These are phyloP conservation scores for Gryganskiella cystojenkinii DNA, from an alignment of 192 early-diverging fungal genomes.

Conservation along the genomic window DNA sequence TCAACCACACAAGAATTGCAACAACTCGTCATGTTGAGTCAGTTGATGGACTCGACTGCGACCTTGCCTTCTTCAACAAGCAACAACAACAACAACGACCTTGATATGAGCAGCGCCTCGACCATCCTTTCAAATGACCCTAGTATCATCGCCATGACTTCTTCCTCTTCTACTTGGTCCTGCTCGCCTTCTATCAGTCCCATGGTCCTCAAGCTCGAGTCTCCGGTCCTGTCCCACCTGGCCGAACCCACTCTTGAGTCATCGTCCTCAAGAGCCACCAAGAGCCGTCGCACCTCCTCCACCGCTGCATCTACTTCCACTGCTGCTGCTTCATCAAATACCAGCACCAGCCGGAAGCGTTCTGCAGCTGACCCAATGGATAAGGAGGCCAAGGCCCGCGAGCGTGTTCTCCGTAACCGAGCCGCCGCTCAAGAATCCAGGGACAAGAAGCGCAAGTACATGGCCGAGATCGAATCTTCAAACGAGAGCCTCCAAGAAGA, in stretches of 20 bases:
- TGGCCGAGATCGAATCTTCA: conserved; percentile 64
- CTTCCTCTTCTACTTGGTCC: conserved; percentile 13
- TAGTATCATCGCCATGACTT: conserved; percentile 37
- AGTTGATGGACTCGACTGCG: conserved; percentile 20
- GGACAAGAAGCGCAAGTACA: conserved; percentile 77
- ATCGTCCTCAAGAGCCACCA: neutral
- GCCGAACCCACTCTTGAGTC: conserved; percentile 1
- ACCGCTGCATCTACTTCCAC: neutral
- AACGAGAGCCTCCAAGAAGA: conserved; percentile 63
- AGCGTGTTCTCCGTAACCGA: conserved; percentile 74
- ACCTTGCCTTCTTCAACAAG: neutral
- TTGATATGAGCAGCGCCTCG: neutral
- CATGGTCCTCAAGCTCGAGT: conserved; percentile 47
- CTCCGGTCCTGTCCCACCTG: conserved; percentile 15
- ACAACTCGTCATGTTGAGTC: conserved; percentile 26
- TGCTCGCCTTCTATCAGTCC: conserved; percentile 43
- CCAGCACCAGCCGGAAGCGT: conserved; percentile 24
- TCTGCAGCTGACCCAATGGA: conserved; percentile 24
- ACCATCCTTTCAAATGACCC: conserved; percentile 29
- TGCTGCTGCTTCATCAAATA: neutral
- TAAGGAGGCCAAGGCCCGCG: conserved; percentile 49
- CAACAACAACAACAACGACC: neutral
- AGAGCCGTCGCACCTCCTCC: conserved; percentile 1
- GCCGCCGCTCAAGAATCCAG: conserved; percentile 82
- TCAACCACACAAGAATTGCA: conserved; percentile 3